A percentile compares a stretch with the other conserved stretches of the same genome.
Conservation (phyloP, 306 rosid species). For the Cyamopsis tetragonoloba region DNA sequence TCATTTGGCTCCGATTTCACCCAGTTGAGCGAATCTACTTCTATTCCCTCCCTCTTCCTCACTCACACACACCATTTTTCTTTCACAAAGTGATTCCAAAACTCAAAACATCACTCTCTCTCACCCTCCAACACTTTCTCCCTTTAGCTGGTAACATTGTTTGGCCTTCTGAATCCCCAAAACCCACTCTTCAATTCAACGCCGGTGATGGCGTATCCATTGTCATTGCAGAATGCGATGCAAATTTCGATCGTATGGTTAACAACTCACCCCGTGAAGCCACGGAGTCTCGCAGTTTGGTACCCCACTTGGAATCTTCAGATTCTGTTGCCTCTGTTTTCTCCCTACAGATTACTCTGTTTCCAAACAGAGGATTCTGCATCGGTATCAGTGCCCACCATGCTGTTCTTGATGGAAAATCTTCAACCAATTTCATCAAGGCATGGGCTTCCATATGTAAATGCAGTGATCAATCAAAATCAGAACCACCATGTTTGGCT, state of each 20-base stretch:
- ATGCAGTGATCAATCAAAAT: too few relatives aligned
- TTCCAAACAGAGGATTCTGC: constrained; percentile 41
- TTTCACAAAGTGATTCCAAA: constrained; percentile 30
- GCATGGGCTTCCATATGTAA: constrained; percentile 46
- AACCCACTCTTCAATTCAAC: constrained; percentile 35
- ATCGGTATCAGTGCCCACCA: constrained; percentile 49
- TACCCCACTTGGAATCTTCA: constrained; percentile 37
- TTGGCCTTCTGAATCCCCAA: constrained; percentile 40
- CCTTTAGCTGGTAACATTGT: constrained; percentile 44
- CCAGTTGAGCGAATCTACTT: constrained; percentile 47
- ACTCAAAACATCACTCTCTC: constrained; percentile 56
- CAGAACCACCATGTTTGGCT: background rate
- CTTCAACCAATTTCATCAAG: constrained; percentile 43
- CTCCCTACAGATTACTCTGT: constrained; percentile 49
- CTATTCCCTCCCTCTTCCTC: constrained; percentile 27
- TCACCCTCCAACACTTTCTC: constrained; percentile 47
- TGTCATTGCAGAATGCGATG: constrained; percentile 36
- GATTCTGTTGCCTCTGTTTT: constrained; percentile 26
- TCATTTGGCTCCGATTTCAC: constrained; percentile 44
- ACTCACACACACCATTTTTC: constrained; percentile 12
- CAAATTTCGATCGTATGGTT: constrained; percentile 30
- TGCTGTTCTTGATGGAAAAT: constrained; percentile 48
- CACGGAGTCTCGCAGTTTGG: constrained; percentile 23
- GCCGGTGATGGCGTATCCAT: constrained; percentile 43
- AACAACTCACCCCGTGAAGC: constrained; percentile 22